Base-by-base conservation (phyloP, 768 basidiomycete genomes). In the Lactarius pseudohatsudake region DNA sequence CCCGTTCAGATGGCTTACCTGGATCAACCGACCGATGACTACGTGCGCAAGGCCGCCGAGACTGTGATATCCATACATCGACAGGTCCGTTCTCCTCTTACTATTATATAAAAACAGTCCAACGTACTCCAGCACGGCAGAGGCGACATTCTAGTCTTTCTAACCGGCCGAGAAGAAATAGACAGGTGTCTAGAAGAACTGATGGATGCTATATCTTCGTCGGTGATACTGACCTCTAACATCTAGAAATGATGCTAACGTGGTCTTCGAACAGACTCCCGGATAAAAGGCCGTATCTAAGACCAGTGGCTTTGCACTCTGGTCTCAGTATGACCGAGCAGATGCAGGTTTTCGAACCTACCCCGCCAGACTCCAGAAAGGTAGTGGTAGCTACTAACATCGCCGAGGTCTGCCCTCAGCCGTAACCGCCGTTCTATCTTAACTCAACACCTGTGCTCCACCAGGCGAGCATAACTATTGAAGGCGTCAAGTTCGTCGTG, bases 161-260 rank as follows among this genome's bases (percentile, higher is more conserved):
- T 99, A 62, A 96, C 97, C 0, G 97, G 97, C 9, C 81, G 96
- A 40, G 97, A 99, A 75, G 97, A 99, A 73, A 99, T 99, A 57
- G 95, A 98, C 47, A 82, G 86, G 53, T 95, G 91, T 67, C 75
- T 96, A 22, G 90, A 96, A 67, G 86, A 86, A 64, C 78, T 98
- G 87, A 90, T 60, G 85, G 84, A 94, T 91, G 30, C 18, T 15
- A 47, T 61, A n/a, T 41, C 70, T 20, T 65, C 61, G 69, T 70
- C 38, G 28, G 64, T 69, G 53, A 18, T 22, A 4, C 22, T 26
- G 10, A 54, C 34, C 40, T 73, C 67, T 26, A 22, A 26, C 69
- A 41, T 60, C 65, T 50, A 28, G 18, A 16, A 57, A 11, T 61
- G 43, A 26, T 36, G 69, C 57, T n/a, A 26, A 65, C 40, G 34